phyloP scores from a whole-genome alignment of 78 protist genomes.

The Diacronema lutheri region DNA sequence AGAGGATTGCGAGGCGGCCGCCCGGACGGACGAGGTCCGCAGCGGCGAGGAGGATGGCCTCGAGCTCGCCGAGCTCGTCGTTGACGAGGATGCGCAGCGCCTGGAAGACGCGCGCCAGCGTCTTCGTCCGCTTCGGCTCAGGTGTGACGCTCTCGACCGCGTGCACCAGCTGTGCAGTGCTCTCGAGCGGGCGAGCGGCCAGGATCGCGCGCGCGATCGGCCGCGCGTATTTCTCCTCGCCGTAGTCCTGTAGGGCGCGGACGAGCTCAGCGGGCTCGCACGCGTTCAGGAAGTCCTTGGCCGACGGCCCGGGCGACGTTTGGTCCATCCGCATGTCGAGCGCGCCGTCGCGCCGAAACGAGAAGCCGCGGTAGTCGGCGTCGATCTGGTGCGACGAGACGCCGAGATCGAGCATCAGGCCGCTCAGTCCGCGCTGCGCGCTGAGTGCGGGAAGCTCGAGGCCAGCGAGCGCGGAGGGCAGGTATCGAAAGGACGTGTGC shows the following conservation, averaged over 20 bases:
- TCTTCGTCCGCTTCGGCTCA: not conserved
- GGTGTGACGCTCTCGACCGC: not conserved
- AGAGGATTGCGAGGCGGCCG: conserved; percentile 7
- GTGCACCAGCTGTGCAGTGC: not conserved
- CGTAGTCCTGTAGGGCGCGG: not conserved
- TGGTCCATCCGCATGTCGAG: conserved; percentile 43
- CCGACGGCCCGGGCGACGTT: not conserved
- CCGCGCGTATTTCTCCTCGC: not conserved
- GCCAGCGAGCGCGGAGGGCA: not conserved
- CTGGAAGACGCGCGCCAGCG: conserved; percentile 16
- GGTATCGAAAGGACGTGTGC: not conserved
- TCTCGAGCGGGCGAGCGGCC: not conserved
- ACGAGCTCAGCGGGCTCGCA: not conserved
- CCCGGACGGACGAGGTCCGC: not conserved
- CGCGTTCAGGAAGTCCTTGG: not conserved
- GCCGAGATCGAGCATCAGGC: conserved; percentile 20
- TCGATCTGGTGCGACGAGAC: conserved; percentile 6
- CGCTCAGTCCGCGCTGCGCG: not conserved
- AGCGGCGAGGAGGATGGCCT: not conserved
- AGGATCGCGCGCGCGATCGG: not conserved
- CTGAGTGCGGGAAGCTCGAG: not conserved
- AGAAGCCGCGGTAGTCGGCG: conserved; percentile 21
- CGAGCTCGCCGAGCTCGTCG: conserved; percentile 10
- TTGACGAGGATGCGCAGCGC: conserved; percentile 7
- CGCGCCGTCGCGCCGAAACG: conserved; percentile 7